phyloP scores from a whole-genome alignment of 2,329 filamentous ascomycete species.

The Juglanconis juglandina region DNA sequence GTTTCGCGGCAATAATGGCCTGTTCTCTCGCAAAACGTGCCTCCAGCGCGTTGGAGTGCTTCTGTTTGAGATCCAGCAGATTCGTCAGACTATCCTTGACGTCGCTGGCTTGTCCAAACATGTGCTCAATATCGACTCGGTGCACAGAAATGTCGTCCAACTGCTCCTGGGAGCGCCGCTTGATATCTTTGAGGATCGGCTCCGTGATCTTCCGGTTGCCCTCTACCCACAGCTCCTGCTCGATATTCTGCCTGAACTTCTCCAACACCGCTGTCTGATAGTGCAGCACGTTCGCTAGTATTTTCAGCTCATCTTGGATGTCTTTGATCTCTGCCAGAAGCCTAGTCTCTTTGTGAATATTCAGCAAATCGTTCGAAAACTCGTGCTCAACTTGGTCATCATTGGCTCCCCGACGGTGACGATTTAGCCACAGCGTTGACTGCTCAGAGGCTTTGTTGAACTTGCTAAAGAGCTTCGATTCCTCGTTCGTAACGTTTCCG shows the following conservation, averaged over 20 bases:
- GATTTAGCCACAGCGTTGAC: constrained; percentile 52
- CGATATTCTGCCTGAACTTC: constrained; percentile 43
- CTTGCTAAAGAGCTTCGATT: constrained; percentile 55
- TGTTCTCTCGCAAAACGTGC: constrained; percentile 60
- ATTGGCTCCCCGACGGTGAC: constrained; percentile 28
- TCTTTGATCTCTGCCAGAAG: constrained; percentile 64
- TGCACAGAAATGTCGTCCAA: constrained; percentile 54
- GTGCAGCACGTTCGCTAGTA: constrained; percentile 52
- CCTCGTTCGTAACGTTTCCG: constrained; percentile 48
- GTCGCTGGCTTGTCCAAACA: constrained; percentile 58
- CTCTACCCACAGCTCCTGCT: constrained; percentile 28
- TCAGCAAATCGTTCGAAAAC: constrained; percentile 54
- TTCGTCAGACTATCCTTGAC: constrained; percentile 60
- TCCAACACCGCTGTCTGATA: constrained; percentile 45
- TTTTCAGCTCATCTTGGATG: constrained; percentile 64
- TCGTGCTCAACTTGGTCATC: constrained; percentile 22
- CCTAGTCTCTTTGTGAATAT: constrained; percentile 59
- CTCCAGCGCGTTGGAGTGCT: constrained; percentile 65
- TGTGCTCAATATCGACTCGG: constrained; percentile 56
- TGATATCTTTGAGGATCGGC: constrained; percentile 30
- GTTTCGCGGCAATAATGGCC: constrained; percentile 56
- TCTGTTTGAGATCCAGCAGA: constrained; percentile 65
- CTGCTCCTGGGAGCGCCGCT: constrained; percentile 53
- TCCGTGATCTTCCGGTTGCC: constrained; percentile 19
- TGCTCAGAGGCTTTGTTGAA: constrained; percentile 58